A percentile compares a stretch with the other conserved stretches of the same genome.
phyloP scores from a whole-genome alignment of 1,139 yeast species.

The Meyerozyma sp. region DNA sequence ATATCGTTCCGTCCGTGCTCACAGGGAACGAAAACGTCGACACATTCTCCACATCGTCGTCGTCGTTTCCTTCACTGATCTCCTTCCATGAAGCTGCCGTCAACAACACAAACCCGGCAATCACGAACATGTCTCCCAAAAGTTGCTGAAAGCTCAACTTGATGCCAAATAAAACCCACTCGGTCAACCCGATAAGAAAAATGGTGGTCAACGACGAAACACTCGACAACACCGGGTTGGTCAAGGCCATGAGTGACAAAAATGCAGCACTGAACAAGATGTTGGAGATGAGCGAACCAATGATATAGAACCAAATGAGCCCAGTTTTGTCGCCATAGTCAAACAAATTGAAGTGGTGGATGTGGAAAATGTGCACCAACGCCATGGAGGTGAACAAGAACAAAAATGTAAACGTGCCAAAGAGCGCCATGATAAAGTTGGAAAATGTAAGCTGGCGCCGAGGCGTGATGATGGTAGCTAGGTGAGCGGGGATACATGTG shows the following conservation, averaged over 20 bases:
- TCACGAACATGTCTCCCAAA: conserved; percentile 52
- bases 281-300: conserved; percentile 55
- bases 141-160: conserved; percentile 43
- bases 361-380: conserved; percentile 46
- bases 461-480: conserved; percentile 38
- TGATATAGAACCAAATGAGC: conserved; percentile 39
- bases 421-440: conserved; percentile 42
- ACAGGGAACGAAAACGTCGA: conserved; percentile 43
- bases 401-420: conserved; percentile 56
- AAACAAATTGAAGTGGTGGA: conserved; percentile 58
- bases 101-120: conserved; percentile 63
- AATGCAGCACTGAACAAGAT: conserved; percentile 68
- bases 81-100: conserved; percentile 74
- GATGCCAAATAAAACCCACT: conserved; percentile 66
- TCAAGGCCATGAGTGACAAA: conserved; percentile 73
- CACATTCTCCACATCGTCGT: conserved; percentile 45
- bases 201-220: conserved; percentile 79
- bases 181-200: conserved; percentile 72
- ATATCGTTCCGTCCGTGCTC: conserved; percentile 18
- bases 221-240: conserved; percentile 80
- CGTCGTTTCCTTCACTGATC: conserved; percentile 60
- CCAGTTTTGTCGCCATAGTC: conserved; percentile 33
- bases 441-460: conserved; percentile 45
- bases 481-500: conserved; percentile 66
- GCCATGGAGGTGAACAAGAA: conserved; percentile 48